Percentiles rank a stretch among this genome's conserved stretches.
These are phyloP conservation scores for Candida frijolesensis DNA, from an alignment of 1,139 yeast species.

Conservation along the genomic window DNA sequence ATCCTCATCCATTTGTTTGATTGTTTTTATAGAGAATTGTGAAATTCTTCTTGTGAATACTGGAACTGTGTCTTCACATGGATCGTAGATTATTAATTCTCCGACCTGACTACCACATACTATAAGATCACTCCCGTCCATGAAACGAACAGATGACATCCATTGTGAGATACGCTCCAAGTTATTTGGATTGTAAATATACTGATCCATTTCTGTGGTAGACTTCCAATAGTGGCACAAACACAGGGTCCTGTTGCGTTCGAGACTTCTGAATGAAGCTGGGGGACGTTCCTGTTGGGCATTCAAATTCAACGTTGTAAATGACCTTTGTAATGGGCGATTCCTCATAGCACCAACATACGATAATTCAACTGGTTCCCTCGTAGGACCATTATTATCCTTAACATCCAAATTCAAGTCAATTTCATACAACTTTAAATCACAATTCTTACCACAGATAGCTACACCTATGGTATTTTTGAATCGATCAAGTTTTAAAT, in stretches of 20 bases:
- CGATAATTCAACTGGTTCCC: constrained; percentile 4
- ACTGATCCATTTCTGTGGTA: constrained; percentile 19
- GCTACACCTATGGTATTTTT: constrained; percentile 25
- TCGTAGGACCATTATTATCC: neutral
- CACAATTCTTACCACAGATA: constrained; percentile 51
- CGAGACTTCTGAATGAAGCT: constrained; percentile 10
- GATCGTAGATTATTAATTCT: constrained; percentile 25
- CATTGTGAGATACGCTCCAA: constrained; percentile 25
- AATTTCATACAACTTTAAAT: constrained; percentile 34
- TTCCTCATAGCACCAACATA: constrained; percentile 6
- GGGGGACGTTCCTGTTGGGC: neutral
- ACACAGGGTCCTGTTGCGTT: constrained; percentile 20
- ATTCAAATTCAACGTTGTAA: constrained; percentile 14
- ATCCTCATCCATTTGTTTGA: constrained; percentile 22
- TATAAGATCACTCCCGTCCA: constrained; percentile 17
- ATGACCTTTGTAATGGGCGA: constrained; percentile 16
- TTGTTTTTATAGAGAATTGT: constrained; percentile 28
- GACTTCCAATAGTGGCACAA: constrained; percentile 27
- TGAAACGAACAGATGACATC: constrained; percentile 25
- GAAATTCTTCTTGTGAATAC: constrained; percentile 25
- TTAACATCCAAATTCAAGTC: constrained; percentile 7
- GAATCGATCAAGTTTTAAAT: constrained; percentile 20
- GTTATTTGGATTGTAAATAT: constrained; percentile 21
- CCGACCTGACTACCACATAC: constrained; percentile 42
- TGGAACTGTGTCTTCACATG: constrained; percentile 19